Evolutionary conservation across 345 rosid species (phyloP), one percentile per base, ranked within the genome.

Genomic region (Carallia brachiata): DNA sequence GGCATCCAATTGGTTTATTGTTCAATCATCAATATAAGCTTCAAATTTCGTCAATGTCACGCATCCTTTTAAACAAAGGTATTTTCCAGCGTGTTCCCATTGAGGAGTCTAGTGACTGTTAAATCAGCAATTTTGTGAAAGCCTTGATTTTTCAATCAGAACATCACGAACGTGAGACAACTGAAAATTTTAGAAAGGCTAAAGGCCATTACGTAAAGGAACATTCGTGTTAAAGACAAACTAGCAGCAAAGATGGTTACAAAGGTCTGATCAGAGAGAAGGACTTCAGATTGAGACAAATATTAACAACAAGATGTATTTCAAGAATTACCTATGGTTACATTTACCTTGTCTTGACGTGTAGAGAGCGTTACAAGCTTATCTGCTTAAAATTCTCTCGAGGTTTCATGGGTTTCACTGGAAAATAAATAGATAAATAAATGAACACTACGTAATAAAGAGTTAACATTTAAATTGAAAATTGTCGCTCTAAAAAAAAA

Each of bases 11-110:
- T 15, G 34, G 6, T 56, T 19, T 15, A 56, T 56, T 56, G 28
- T 4, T 23, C 52, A 63, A 31, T 40, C 7, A 15, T 3, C 50
- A 13, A 15, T 36, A 7, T 18, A 17, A 16, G 12, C 50, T 44
- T 44, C 50, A 63, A 18, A 44, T 57, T 64, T 64, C 75, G 63
- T 57, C 59, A 16, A 62, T 15, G 37, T 44, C 64, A 64, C 69
- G 65, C 17, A 55, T 54, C 60, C 63, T 61, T 50, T 53, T 48
- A 13, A 8, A 68, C 15, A 59, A 60, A 59, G 36, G 23, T 39
- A 40, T 44, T 17, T 18, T 68, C 60, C 60, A 13, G 31, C 31
- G 31, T 56, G 15, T 30, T 27, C 6, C 10, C 31, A 27, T 56
- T 27, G 34, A 56, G 34, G 28, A 15, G 12, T 23, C 31, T 56